Evolutionary conservation across 129 eudicot species (phyloP), one percentile per base, ranked within the genome.

Genomic region (Chrysanthemum lavandulifolium): DNA sequence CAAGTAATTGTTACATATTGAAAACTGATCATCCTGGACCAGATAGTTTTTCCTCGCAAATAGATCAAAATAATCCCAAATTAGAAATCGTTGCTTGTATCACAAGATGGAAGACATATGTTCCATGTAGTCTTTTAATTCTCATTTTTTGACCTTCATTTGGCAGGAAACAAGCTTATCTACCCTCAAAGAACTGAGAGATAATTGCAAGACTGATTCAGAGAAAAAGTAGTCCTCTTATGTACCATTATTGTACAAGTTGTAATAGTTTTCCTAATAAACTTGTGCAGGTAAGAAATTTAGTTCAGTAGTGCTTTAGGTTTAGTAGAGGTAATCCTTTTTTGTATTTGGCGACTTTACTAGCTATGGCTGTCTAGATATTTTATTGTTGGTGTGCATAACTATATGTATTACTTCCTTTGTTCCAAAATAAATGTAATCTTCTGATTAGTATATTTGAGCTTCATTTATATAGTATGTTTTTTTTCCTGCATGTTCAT

Each of bases 161-260:
- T 73, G 56, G 81, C 96, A 91, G 97, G 92, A 86, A 81, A 63
- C 78, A 31, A 81, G 74, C 71, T 78, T 91, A 69, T 72, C 74
- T 45, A 78, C 86, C 62, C 76, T 91, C 21, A 79, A 78, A 68
- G 91, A 91, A 43, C 31, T 88, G 60, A 81, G 90, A 81, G 93
- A 84, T 15, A 69, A 75, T 40, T 83, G 80, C 89, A 91, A 81
- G 85, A 76, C 72, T 33, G 89, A 84, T 59, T 31, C 77, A 63
- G 92, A 86, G 80, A 73, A 72, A 78, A 68, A 65, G 48, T 78
- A 78, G 63, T 16, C 23, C 2, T 70, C 43, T 10, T 78, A 64
- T 68, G 48, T 67, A 43, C 51, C 14, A 58, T 19, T 21, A 23
- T 67, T 67, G 61, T 74, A 65, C 57, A 54, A 55, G 73, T 56